Percentiles rank a stretch among this genome's conserved stretches.
Conservation (phyloP, 23 red algal genomes). For the Agarophyton chilense region DNA sequence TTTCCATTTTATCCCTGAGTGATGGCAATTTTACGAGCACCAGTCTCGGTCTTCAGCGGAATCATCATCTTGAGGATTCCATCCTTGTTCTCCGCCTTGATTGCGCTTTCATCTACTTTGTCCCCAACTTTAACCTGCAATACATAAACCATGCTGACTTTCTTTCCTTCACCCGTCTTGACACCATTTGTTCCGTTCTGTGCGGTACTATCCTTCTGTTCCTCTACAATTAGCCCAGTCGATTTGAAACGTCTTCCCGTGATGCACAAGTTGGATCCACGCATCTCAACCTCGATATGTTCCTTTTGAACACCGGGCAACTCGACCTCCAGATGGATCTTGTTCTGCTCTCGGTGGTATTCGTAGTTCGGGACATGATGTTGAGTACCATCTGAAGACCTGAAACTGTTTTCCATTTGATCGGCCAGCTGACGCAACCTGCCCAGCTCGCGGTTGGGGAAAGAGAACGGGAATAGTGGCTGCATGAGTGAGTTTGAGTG, state of each 20-base stretch:
- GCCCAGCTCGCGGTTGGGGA: no score
- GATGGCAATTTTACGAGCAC: neutral
- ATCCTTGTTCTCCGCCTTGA: conserved; percentile 4
- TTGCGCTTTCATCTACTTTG: neutral
- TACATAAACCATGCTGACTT: neutral
- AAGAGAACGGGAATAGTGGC: no score
- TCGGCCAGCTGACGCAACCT: no score
- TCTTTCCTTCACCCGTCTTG: neutral
- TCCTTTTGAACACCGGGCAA: no score
- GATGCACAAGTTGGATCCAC: neutral
- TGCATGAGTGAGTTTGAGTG: no score
- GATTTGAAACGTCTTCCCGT: neutral
- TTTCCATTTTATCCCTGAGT: neutral
- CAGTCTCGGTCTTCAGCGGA: neutral
- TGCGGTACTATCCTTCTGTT: neutral
- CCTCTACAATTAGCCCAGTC: no score
- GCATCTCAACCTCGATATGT: neutral
- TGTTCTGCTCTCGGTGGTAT: no score
- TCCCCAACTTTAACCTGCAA: neutral
- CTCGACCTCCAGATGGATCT: no score
- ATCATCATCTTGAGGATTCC: neutral
- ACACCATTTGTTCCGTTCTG: neutral
- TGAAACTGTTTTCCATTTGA: no score
- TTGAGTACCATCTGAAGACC: no score
- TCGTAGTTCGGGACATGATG: no score